Conservation (phyloP, 176 grass and related monocot species). For the Alloteropsis semialata region DNA sequence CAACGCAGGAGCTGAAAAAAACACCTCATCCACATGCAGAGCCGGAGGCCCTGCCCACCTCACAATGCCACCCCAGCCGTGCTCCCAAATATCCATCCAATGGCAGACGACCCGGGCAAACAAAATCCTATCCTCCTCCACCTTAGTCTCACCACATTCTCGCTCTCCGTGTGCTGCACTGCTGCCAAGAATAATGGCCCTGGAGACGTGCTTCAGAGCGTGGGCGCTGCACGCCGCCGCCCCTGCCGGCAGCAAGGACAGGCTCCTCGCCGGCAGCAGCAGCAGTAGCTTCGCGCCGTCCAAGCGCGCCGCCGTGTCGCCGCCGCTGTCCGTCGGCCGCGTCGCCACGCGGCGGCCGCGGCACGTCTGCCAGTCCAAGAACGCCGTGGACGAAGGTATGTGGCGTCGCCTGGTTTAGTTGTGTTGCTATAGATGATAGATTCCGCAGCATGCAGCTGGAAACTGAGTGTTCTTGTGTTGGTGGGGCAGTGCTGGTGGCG, state of each 20-base stretch:
- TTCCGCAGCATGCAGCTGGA: neutral
- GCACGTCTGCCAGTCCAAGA: slow-evolving; percentile 59
- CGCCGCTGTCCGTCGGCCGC: neutral
- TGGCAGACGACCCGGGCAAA: neutral
- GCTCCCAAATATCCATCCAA: slow-evolving; percentile 28
- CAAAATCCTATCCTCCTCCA: slow-evolving; percentile 49
- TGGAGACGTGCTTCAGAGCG: slow-evolving; percentile 76
- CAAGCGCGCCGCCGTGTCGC: slow-evolving; percentile 5
- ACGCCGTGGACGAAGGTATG: slow-evolving; percentile 79
- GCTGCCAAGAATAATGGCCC: slow-evolving; percentile 58
- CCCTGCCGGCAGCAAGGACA: slow-evolving; percentile 29
- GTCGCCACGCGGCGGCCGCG: slow-evolving; percentile 31
- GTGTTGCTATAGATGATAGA: no score
- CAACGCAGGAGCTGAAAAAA: neutral
- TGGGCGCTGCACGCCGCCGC: slow-evolving; percentile 50
- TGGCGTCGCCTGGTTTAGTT: neutral
- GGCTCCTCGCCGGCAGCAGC: slow-evolving; percentile 25
- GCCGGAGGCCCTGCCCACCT: slow-evolving; percentile 26
- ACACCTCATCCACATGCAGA: slow-evolving; percentile 45
- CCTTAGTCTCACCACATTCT: neutral
- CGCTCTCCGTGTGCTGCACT: neutral
- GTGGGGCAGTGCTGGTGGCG: slow-evolving; percentile 56
- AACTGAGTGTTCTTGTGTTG: no score
- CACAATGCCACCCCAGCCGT: slow-evolving; percentile 29
- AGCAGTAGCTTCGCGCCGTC: neutral